Conservation (phyloP, 345 rosid genomes). For the Diplotaxis tenuifolia region DNA sequence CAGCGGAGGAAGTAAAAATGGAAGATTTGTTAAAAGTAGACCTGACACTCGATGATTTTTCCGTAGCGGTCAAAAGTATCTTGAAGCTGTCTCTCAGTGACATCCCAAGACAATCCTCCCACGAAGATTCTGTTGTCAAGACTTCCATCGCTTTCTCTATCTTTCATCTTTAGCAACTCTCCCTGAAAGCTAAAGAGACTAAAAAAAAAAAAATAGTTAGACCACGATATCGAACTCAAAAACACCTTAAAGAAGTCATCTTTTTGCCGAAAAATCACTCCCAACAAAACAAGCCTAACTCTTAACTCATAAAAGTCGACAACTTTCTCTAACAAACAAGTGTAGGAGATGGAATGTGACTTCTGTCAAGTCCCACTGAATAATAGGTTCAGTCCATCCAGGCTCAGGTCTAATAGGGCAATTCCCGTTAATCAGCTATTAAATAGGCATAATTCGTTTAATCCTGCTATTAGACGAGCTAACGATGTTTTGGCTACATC, state of each 20-base stretch:
- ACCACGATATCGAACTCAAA: background rate
- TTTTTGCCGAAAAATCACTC: background rate
- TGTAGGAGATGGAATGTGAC: too few relatives aligned
- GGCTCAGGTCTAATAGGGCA: too few relatives aligned
- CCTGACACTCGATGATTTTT: conserved; percentile 81
- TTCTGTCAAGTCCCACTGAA: too few relatives aligned
- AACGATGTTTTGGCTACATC: too few relatives aligned
- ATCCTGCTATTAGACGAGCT: too few relatives aligned
- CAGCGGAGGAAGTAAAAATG: background rate
- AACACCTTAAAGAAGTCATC: background rate
- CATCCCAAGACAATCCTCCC: conserved; percentile 81
- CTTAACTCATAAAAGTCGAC: background rate
- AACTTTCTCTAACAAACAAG: too few relatives aligned
- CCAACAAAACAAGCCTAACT: background rate
- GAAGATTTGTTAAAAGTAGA: conserved; percentile 14
- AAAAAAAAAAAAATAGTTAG: background rate
- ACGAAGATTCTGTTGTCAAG: conserved; percentile 78
- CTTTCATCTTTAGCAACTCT: conserved; percentile 15
- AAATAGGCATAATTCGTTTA: too few relatives aligned
- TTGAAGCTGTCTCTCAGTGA: conserved; percentile 82
- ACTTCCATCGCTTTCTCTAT: conserved; percentile 50
- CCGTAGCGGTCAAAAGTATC: conserved; percentile 72
- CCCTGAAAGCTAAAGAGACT: conserved; percentile 6
- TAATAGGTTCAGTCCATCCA: too few relatives aligned
- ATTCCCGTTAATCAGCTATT: too few relatives aligned